These are phyloP conservation scores for Irpex lacteus DNA, from an alignment of 1,284 basidiomycete genomes.

Conservation along the genomic window DNA sequence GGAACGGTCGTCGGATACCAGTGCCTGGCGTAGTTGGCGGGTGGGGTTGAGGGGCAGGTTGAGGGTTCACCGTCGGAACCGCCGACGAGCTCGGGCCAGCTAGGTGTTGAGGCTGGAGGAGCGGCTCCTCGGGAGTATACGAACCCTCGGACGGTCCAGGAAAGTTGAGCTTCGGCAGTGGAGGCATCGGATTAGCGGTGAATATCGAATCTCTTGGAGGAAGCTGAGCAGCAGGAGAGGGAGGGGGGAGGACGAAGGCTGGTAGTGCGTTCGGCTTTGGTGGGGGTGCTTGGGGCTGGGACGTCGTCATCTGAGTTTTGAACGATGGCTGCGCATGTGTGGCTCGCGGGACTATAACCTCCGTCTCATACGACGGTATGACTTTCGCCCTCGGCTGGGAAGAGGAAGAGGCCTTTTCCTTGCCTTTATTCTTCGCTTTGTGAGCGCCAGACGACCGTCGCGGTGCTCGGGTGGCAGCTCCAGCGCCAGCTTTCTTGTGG, in stretches of 20 bases:
- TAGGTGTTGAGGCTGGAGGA: too few species aligned
- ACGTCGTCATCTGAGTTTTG: conserved; percentile 24
- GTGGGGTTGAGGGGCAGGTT: neutral
- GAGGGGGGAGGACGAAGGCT: conserved; percentile 70
- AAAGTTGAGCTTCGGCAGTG: conserved; percentile 16
- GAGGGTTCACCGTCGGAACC: neutral
- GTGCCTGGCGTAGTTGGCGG: neutral
- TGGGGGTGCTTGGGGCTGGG: conserved; percentile 14
- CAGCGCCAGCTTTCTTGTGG: conserved; percentile 27
- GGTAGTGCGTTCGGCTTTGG: conserved; percentile 39
- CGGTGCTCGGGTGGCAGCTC: conserved; percentile 32
- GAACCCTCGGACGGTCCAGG: conserved; percentile 12
- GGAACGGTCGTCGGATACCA: conserved; percentile 43
- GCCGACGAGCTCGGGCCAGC: too few species aligned
- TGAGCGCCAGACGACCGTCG: conserved; percentile 40
- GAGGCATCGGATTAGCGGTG: conserved; percentile 19
- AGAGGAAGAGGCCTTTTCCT: conserved; percentile 6
- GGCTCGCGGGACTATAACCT: conserved; percentile 22
- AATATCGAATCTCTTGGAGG: conserved; percentile 16
- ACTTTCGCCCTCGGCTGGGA: conserved; percentile 22
- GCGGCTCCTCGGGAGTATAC: conserved; percentile 4
- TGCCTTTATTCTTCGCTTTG: conserved; percentile 16
- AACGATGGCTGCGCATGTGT: conserved; percentile 23
- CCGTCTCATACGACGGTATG: conserved; percentile 63
- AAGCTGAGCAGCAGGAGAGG: conserved; percentile 57